A percentile compares a stretch with the other conserved stretches of the same genome.
These are phyloP conservation scores for Vanrija humicola DNA, from an alignment of 1,284 basidiomycete genomes.

Conservation along the genomic window DNA sequence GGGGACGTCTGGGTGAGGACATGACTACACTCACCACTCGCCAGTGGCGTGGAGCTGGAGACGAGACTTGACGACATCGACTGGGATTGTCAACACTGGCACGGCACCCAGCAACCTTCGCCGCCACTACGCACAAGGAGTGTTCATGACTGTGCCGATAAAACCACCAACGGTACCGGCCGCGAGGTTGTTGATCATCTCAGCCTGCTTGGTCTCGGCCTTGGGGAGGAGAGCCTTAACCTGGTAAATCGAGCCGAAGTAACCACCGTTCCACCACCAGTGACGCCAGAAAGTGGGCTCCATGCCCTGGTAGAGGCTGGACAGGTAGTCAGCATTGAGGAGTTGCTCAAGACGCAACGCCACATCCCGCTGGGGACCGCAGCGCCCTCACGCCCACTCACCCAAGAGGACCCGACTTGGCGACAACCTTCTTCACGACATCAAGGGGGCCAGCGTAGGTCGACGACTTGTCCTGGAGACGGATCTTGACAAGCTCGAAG, in stretches of 20 bases:
- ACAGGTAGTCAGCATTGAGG: not conserved
- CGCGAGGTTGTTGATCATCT: constrained; percentile 86
- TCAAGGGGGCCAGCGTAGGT: constrained; percentile 87
- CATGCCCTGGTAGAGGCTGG: constrained; percentile 64
- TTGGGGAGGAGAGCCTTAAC: constrained; percentile 76
- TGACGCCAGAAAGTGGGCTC: constrained; percentile 95
- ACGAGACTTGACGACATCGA: constrained; percentile 89
- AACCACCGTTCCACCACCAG: constrained; percentile 85
- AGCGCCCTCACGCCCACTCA: constrained; percentile 52
- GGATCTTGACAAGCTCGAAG: constrained; percentile 95
- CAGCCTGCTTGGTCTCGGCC: constrained; percentile 65
- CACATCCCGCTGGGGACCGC: not conserved
- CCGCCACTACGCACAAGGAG: constrained; percentile 45
- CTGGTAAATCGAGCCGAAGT: constrained; percentile 86
- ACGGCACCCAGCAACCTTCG: not conserved
- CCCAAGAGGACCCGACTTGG: constrained; percentile 73
- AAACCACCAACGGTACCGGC: constrained; percentile 88
- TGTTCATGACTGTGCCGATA: constrained; percentile 63
- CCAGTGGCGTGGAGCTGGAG: constrained; percentile 88
- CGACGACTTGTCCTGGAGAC: constrained; percentile 85
- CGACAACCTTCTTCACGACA: constrained; percentile 74
- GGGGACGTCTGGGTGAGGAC: not conserved
- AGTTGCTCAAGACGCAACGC: not conserved
- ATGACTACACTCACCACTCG: constrained; percentile 56
- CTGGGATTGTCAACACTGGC: constrained; percentile 14